Evolutionary conservation across 495 filamentous ascomycete genomes (phyloP).

Genomic region (Hypoxylon lienhwacheense): DNA sequence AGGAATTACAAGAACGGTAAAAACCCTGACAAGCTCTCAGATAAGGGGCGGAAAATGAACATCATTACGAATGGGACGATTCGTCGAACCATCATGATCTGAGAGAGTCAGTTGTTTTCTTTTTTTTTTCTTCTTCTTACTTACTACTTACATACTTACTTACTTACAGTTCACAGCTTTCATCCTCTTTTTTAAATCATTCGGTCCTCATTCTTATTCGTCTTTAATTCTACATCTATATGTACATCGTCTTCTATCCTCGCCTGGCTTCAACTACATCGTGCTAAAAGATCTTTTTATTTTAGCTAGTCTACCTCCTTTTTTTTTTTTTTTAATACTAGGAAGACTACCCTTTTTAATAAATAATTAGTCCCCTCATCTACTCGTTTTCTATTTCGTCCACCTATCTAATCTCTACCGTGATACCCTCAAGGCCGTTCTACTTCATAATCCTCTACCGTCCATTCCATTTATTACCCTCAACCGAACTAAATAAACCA

Average conservation of each 20-base stretch:
- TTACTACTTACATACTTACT: no score
- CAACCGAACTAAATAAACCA: neutral
- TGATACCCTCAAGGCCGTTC: slow-evolving; percentile 5
- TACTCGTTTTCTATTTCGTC: neutral
- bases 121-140: neutral
- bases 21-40: slow-evolving; percentile 16
- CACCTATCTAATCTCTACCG: neutral
- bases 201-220: no score
- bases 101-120: slow-evolving; percentile 15
- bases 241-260: no score
- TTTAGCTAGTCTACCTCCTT: no score
- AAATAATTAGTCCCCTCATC: slow-evolving; percentile 12
- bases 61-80: slow-evolving; percentile 30
- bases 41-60: slow-evolving; percentile 33
- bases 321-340: no score
- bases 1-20: neutral
- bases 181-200: no score
- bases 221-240: slow-evolving; percentile 14
- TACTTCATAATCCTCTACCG: neutral
- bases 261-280: no score
- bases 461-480: neutral
- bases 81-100: slow-evolving; percentile 36
- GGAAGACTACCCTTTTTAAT: slow-evolving; percentile 15
- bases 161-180: no score
- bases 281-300: no score